Percentiles rank a stretch among this genome's conserved stretches.
These are phyloP conservation scores for Pythium sp. DNA, from an alignment of 352 stramenopile species.

Conservation along the genomic window DNA sequence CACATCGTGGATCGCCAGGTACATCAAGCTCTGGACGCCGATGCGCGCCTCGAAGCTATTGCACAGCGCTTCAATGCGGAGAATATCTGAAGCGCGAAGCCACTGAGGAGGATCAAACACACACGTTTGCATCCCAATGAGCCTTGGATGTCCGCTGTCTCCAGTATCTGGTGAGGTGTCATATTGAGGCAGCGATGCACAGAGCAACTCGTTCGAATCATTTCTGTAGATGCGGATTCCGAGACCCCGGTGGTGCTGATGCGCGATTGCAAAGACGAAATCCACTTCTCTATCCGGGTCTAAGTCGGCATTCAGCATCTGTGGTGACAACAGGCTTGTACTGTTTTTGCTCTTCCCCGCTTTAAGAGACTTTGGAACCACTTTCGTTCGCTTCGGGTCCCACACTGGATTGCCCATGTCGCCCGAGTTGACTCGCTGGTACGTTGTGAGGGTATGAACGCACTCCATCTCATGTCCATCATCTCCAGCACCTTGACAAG, in stretches of 20 bases:
- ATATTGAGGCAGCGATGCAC: constrained; percentile 5
- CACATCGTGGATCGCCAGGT: constrained; percentile 13
- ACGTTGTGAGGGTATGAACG: constrained; percentile 13
- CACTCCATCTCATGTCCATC: background rate
- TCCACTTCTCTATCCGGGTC: constrained; percentile 13
- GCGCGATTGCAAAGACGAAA: constrained; percentile 5
- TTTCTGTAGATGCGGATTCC: constrained; percentile 7
- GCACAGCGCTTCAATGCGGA: constrained; percentile 15
- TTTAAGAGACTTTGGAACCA: background rate
- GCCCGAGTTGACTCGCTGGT: constrained; percentile 11
- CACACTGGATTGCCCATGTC: constrained; percentile 8
- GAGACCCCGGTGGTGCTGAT: constrained; percentile 6
- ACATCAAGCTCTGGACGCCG: constrained; percentile 11
- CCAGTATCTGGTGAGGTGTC: background rate
- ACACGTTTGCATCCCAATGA: constrained; percentile 7
- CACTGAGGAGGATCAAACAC: constrained; percentile 5
- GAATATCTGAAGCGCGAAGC: background rate
- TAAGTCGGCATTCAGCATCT: background rate
- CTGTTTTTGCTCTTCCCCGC: background rate
- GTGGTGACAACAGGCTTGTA: background rate
- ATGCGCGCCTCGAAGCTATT: constrained; percentile 13
- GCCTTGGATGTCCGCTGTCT: background rate
- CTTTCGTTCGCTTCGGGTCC: background rate
- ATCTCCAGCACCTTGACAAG: background rate
- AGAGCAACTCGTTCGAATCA: constrained; percentile 1